Conservation (phyloP, 1,284 basidiomycete species). For the Tremellales sp. region DNA sequence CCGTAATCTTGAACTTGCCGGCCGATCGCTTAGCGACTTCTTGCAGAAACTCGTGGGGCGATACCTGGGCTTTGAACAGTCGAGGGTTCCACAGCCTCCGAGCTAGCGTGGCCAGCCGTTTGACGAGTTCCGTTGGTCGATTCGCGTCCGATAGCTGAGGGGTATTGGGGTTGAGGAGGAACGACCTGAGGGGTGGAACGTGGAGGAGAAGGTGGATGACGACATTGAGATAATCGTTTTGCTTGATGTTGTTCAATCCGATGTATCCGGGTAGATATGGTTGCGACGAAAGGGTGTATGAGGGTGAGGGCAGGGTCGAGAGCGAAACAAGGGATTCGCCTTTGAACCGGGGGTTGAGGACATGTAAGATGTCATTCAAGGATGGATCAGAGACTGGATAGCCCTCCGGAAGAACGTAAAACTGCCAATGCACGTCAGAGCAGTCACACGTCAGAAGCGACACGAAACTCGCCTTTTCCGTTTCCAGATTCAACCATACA, state of each 20-base stretch:
- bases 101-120: slow-evolving; percentile 76
- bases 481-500: slow-evolving; percentile 93
- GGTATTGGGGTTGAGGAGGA: slow-evolving; percentile 69
- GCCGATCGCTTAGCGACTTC: slow-evolving; percentile 84
- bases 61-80: slow-evolving; percentile 95
- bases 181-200: slow-evolving; percentile 82
- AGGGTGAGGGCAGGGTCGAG: slow-evolving; percentile 58
- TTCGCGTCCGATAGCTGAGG: slow-evolving; percentile 39
- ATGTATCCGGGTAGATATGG: slow-evolving; percentile 91
- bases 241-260: slow-evolving; percentile 95
- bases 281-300: slow-evolving; percentile 75
- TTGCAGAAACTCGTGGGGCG: slow-evolving; percentile 96
- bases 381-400: slow-evolving; percentile 94
- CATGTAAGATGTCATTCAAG: slow-evolving; percentile 86
- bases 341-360: slow-evolving; percentile 77
- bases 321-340: slow-evolving; percentile 51
- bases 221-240: slow-evolving; percentile 96
- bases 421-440: slow-evolving; percentile 52
- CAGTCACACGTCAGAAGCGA: slow-evolving; percentile 1
- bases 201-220: slow-evolving; percentile 92
- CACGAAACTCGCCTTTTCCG: slow-evolving; percentile 66
- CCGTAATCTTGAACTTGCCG: slow-evolving; percentile 85
- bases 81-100: slow-evolving; percentile 95
- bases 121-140: slow-evolving; percentile 66
- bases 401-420: slow-evolving; percentile 96